Evolutionary conservation across 352 stramenopile species (phyloP).

Genomic region (Phytophthora fragariaefolia): DNA sequence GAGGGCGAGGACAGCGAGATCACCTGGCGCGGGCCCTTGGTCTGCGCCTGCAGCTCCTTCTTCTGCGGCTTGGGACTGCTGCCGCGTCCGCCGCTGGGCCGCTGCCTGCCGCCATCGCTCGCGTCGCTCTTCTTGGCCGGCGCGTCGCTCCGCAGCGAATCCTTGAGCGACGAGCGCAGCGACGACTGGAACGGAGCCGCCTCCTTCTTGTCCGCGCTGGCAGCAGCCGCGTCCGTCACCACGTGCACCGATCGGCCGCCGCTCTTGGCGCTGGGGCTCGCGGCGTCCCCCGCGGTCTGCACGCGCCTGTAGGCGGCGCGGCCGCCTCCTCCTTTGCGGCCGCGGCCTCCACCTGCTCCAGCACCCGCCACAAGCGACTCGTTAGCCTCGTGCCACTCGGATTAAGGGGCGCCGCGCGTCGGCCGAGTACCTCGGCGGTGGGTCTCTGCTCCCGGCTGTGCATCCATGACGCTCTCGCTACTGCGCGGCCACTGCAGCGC

Average conservation of each 20-base stretch:
- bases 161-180: slow-evolving; percentile 59
- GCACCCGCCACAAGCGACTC: background rate
- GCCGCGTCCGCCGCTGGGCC: slow-evolving; percentile 6
- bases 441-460: slow-evolving; percentile 22
- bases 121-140: slow-evolving; percentile 26
- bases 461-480: slow-evolving; percentile 42
- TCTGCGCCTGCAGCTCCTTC: slow-evolving; percentile 35
- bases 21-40: slow-evolving; percentile 31
- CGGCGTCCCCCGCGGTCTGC: slow-evolving; percentile 26
- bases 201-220: slow-evolving; percentile 6
- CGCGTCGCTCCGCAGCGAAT: slow-evolving; percentile 34
- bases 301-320: slow-evolving; percentile 52
- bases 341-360: slow-evolving; percentile 37
- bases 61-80: slow-evolving; percentile 17
- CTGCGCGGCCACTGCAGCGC: too few relatives aligned
- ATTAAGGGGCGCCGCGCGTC: too few relatives aligned
- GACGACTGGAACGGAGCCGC: slow-evolving; percentile 56
- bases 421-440: slow-evolving; percentile 43
- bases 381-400: background rate
- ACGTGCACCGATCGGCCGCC: slow-evolving; percentile 30
- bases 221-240: slow-evolving; percentile 17
- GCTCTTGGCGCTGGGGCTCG: background rate
- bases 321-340: slow-evolving; percentile 34
- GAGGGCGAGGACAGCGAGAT: slow-evolving; percentile 47
- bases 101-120: slow-evolving; percentile 14